Conservation (phyloP, 1,139 yeast species). For the Suhomyces wounanorum region DNA sequence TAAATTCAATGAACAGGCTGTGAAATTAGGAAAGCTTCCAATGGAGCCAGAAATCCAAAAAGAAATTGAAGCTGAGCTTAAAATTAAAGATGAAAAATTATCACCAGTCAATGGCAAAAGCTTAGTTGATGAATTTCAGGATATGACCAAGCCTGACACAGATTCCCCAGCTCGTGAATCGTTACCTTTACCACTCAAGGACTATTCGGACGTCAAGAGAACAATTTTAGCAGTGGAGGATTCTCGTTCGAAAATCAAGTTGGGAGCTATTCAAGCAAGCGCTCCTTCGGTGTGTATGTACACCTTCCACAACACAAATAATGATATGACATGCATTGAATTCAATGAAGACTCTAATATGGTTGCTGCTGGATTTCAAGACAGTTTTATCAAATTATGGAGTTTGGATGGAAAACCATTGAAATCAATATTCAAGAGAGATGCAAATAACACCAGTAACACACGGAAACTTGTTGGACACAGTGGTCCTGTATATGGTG, state of each 20-base stretch:
- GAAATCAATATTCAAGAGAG: slow-evolving; percentile 63
- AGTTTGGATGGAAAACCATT: slow-evolving; percentile 87
- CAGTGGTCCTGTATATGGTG: slow-evolving; percentile 90
- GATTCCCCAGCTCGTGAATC: slow-evolving; percentile 76
- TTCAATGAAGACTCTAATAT: slow-evolving; percentile 86
- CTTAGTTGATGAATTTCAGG: slow-evolving; percentile 50
- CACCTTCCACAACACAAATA: slow-evolving; percentile 93
- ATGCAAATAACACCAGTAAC: slow-evolving; percentile 50
- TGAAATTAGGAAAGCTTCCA: slow-evolving; percentile 82
- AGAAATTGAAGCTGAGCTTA: slow-evolving; percentile 83
- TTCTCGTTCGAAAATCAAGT: slow-evolving; percentile 68
- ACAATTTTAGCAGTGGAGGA: slow-evolving; percentile 81
- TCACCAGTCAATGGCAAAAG: slow-evolving; percentile 43
- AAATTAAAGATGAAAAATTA: slow-evolving; percentile 65
- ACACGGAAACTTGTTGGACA: slow-evolving; percentile 82
- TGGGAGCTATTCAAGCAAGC: slow-evolving; percentile 67
- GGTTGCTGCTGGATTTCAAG: slow-evolving; percentile 94
- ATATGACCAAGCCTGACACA: slow-evolving; percentile 46
- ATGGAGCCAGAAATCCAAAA: slow-evolving; percentile 80
- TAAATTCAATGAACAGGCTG: slow-evolving; percentile 68
- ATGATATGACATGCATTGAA: slow-evolving; percentile 78
- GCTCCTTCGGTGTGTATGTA: slow-evolving; percentile 98
- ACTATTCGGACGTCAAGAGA: slow-evolving; percentile 74
- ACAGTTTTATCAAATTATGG: slow-evolving; percentile 89
- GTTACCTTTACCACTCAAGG: slow-evolving; percentile 84